Conservation (phyloP, 2,329 filamentous ascomycete genomes). For the Pseudogymnoascus sp. region DNA sequence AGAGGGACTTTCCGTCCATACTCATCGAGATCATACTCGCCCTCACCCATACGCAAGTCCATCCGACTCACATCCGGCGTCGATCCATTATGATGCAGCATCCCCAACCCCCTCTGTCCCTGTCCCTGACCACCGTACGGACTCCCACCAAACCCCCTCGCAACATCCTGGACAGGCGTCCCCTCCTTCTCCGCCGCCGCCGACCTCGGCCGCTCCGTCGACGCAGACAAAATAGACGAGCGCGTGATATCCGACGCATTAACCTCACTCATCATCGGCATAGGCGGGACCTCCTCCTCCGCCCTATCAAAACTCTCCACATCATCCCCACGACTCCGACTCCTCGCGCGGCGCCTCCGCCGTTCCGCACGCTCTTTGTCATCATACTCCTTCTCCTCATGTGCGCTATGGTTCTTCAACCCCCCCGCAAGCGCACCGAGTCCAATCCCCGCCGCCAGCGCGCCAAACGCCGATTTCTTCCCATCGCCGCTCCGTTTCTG, state of each 20-base stretch:
- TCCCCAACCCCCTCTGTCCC: slow-evolving; percentile 55
- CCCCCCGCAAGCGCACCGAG: slow-evolving; percentile 44
- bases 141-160: slow-evolving; percentile 50
- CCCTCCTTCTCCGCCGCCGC: slow-evolving; percentile 48
- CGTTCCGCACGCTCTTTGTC: slow-evolving; percentile 33
- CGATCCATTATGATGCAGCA: slow-evolving; percentile 46
- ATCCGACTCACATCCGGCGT: slow-evolving; percentile 41
- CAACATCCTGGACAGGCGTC: slow-evolving; percentile 55
- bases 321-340: slow-evolving; percentile 37
- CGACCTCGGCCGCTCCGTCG: slow-evolving; percentile 64
- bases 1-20: slow-evolving; percentile 28
- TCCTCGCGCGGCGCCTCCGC: slow-evolving; percentile 33
- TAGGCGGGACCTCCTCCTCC: slow-evolving; percentile 53
- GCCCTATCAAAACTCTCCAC: slow-evolving; percentile 35
- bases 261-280: slow-evolving; percentile 83
- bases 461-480: slow-evolving; percentile 21
- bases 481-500: slow-evolving; percentile 30
- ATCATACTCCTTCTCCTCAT: slow-evolving; percentile 25
- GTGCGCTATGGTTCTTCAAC: background rate
- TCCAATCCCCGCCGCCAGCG: slow-evolving; percentile 30
- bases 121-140: slow-evolving; percentile 54
- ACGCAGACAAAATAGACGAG: slow-evolving; percentile 76
- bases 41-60: slow-evolving; percentile 29
- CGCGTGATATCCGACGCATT: slow-evolving; percentile 81
- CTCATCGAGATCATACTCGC: slow-evolving; percentile 29